These are phyloP conservation scores for Chlamydomonas incerta DNA, from an alignment of 139 green algal species.

Conservation along the genomic window DNA sequence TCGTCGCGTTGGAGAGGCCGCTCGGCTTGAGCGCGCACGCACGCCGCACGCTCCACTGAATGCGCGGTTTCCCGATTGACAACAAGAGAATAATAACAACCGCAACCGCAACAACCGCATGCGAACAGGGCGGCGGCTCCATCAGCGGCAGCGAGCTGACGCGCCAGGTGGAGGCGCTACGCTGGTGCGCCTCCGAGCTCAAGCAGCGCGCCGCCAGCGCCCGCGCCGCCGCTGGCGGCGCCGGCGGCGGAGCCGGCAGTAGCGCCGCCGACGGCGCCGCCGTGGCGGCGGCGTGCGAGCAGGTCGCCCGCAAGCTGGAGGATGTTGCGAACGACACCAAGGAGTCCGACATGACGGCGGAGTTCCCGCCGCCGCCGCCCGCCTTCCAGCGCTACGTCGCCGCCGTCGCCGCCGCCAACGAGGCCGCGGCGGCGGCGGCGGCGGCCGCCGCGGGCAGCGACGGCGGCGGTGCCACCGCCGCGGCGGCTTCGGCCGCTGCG, in stretches of 20 bases:
- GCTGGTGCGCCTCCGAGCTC: background rate
- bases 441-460: background rate
- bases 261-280: background rate
- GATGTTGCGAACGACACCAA: slow-evolving; percentile 4
- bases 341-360: slow-evolving; percentile 7
- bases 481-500: background rate
- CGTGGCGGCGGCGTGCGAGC: slow-evolving; percentile 15
- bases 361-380: slow-evolving; percentile 9
- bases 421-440: background rate
- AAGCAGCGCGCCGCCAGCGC: slow-evolving; percentile 1
- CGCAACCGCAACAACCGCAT: no score
- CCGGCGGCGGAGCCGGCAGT: no score
- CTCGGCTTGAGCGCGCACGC: no score
- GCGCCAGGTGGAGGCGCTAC: slow-evolving; percentile 3
- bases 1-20: no score
- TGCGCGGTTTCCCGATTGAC: no score
- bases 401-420: slow-evolving; percentile 21
- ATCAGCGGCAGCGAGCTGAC: slow-evolving; percentile 10
- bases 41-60: no score
- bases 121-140: background rate
- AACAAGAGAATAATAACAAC: no score
- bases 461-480: background rate
- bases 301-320: slow-evolving; percentile 31
- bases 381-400: slow-evolving; percentile 34
- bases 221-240: background rate